These are phyloP conservation scores for Populus deltoides DNA, from an alignment of 345 rosid species.

Conservation along the genomic window DNA sequence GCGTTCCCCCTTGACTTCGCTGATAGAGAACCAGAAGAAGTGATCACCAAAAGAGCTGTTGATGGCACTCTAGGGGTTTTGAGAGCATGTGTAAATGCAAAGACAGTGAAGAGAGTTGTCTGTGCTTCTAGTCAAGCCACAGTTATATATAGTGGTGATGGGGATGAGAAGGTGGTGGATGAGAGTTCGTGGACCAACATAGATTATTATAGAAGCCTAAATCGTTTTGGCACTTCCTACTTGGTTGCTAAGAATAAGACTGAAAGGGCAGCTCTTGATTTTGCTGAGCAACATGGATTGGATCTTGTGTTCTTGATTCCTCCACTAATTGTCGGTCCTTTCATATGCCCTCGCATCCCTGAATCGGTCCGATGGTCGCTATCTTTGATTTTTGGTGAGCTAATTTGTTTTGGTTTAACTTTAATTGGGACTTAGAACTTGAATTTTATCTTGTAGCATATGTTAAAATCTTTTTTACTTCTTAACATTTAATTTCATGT, in stretches of 20 bases:
- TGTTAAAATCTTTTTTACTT: too few relatives aligned
- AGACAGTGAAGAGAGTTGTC: constrained; percentile 22
- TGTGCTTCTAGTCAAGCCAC: constrained; percentile 23
- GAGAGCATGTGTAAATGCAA: constrained; percentile 7
- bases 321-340: constrained; percentile 49
- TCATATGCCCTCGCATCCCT: constrained; percentile 47
- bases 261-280: constrained; percentile 42
- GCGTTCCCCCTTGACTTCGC: constrained; percentile 47
- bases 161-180: constrained; percentile 13
- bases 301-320: constrained; percentile 36
- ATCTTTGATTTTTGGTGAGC: constrained; percentile 36
- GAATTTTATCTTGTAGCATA: too few relatives aligned
- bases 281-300: constrained; percentile 35
- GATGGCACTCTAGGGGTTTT: constrained; percentile 19
- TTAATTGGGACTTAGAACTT: too few relatives aligned
- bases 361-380: constrained; percentile 31
- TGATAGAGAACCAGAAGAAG: constrained; percentile 7
- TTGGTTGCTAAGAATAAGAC: constrained; percentile 38
- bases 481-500: too few relatives aligned
- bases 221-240: constrained; percentile 30
- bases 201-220: constrained; percentile 27
- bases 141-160: constrained; percentile 22
- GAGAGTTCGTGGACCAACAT: constrained; percentile 34
- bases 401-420: background rate
- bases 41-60: background rate